phyloP scores from a whole-genome alignment of 139 green algal genomes.

The Chlamydomonas eustigma region DNA sequence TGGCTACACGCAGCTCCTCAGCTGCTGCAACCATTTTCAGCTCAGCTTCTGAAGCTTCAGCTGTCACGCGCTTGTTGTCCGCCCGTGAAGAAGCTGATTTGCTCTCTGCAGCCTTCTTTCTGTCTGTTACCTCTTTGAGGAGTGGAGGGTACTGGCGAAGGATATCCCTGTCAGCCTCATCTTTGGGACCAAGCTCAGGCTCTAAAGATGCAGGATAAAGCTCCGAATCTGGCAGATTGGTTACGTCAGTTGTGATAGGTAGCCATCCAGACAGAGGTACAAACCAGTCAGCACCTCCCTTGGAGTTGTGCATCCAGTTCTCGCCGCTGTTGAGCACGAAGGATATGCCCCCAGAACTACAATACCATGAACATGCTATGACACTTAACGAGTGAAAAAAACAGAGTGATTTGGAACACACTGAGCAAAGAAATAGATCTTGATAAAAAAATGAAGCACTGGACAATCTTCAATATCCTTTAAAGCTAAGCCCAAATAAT shows the following conservation, averaged over 20 bases:
- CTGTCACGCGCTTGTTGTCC: no score
- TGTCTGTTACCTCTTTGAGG: no score
- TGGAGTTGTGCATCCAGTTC: not conserved
- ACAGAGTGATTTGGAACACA: not conserved
- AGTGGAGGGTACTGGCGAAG: no score
- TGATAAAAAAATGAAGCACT: not conserved
- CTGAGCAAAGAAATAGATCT: not conserved
- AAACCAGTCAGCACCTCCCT: not conserved
- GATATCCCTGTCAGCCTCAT: no score
- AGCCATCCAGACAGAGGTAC: not conserved
- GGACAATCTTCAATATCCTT: not conserved
- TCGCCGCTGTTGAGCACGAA: constrained; percentile 7
- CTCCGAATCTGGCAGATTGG: no score
- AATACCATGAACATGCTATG: not conserved
- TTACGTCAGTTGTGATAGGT: not conserved
- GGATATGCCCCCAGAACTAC: not conserved
- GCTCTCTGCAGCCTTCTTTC: no score
- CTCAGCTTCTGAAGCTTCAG: no score
- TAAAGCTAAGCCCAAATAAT: not conserved
- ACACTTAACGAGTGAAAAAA: not conserved
- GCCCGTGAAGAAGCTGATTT: no score
- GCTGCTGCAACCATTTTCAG: no score
- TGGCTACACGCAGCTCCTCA: no score
- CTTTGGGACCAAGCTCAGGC: no score
- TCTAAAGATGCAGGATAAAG: no score